Evolutionary conservation across 371 early-diverging fungal genomes (phyloP).

Genomic region (Actinomortierella wolfii): DNA sequence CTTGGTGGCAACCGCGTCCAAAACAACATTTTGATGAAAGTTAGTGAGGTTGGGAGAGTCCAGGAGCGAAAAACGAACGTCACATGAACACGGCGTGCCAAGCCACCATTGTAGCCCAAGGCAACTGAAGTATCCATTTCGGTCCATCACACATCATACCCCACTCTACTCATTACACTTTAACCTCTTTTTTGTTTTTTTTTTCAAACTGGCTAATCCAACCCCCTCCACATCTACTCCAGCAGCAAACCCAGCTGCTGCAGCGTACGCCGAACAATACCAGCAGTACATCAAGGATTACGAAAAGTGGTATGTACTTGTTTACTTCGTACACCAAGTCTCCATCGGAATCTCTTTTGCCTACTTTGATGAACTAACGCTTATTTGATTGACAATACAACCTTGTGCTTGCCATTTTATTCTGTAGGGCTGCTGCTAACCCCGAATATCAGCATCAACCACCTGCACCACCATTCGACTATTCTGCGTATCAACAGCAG

Average conservation of each 20-base stretch:
- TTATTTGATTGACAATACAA: neutral
- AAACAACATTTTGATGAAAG: too few species aligned
- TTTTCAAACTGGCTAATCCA: slow-evolving; percentile 31
- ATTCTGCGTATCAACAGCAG: slow-evolving; percentile 38
- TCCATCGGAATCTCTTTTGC: neutral
- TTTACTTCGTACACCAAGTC: neutral
- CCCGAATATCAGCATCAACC: slow-evolving; percentile 30
- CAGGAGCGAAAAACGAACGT: too few species aligned
- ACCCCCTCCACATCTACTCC: slow-evolving; percentile 13
- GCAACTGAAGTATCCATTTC: too few species aligned
- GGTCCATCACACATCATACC: too few species aligned
- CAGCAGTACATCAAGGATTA: slow-evolving; percentile 43
- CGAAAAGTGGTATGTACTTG: slow-evolving; percentile 25
- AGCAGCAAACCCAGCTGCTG: slow-evolving; percentile 28
- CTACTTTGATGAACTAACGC: neutral
- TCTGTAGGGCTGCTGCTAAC: slow-evolving; percentile 30
- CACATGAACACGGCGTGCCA: too few species aligned
- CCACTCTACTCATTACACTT: too few species aligned
- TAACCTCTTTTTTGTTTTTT: too few species aligned
- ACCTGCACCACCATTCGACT: slow-evolving; percentile 10
- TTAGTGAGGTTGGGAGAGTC: too few species aligned
- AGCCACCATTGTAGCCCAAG: too few species aligned
- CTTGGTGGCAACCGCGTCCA: too few species aligned
- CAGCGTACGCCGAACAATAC: slow-evolving; percentile 39
- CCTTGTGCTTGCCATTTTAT: neutral